Conservation (phyloP, 495 filamentous ascomycete genomes). For the Baudoinia panamericana region DNA sequence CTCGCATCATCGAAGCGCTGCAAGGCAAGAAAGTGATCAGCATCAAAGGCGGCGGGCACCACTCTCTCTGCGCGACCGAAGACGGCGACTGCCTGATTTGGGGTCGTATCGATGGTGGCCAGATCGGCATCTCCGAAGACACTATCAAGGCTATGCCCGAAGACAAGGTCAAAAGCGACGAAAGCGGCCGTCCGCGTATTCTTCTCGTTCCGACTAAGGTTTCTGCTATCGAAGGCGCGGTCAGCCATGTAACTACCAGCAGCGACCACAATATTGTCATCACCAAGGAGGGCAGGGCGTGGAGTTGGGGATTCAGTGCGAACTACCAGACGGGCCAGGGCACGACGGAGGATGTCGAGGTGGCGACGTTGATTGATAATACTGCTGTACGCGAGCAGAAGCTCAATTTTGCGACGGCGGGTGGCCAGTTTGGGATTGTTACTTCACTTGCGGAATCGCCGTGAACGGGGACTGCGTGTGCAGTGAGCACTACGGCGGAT, state of each 20-base stretch:
- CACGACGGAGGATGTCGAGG: conserved; percentile 37
- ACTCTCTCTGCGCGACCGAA: conserved; percentile 48
- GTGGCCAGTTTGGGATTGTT: conserved; percentile 55
- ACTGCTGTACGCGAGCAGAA: conserved; percentile 45
- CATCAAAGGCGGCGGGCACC: conserved; percentile 56
- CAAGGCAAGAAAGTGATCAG: conserved; percentile 36
- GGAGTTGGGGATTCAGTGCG: conserved; percentile 55
- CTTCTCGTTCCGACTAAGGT: conserved; percentile 40
- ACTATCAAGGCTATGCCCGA: conserved; percentile 36
- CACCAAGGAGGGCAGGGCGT: conserved; percentile 45
- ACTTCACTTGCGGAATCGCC: conserved; percentile 29
- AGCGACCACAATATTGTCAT: conserved; percentile 50
- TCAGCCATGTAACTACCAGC: conserved; percentile 30
- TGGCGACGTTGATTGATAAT: conserved; percentile 49
- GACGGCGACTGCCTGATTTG: conserved; percentile 52
- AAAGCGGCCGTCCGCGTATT: conserved; percentile 40
- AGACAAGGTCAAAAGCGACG: conserved; percentile 42
- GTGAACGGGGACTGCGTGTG: background rate
- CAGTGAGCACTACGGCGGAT: background rate
- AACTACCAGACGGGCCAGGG: conserved; percentile 58
- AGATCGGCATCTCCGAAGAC: conserved; percentile 43
- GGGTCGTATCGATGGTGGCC: conserved; percentile 54
- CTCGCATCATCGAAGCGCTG: conserved; percentile 46
- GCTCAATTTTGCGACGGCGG: conserved; percentile 45
- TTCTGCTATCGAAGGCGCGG: conserved; percentile 15